Base-by-base conservation (phyloP, 2,329 filamentous ascomycete species). In the Monosporascus sp. region DNA sequence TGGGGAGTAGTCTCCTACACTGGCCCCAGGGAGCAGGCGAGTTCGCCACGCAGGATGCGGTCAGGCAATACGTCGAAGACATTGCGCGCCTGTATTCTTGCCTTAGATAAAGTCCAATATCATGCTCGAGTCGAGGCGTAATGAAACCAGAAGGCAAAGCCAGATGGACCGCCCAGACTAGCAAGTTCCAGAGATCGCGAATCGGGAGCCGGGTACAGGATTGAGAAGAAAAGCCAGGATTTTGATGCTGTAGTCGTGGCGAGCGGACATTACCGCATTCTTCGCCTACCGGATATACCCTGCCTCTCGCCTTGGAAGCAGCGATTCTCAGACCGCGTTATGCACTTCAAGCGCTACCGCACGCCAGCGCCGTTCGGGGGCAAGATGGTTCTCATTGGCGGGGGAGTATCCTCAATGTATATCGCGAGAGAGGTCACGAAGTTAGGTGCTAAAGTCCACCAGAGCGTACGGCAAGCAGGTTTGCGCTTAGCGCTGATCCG, bases 311-410 rank as follows among this genome's bases (percentile, higher is more conserved):
- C 73, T 17, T 88, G 81, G 81, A 81, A 86, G 61, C 50, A 67
- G 11, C 60, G 63, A 3, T 83, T 80, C 56, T 79, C 81, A 0
- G 73, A 72, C 0, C 62, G 71, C 4, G 76, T 89, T 20, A 76
- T 75, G 3, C 87, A 89, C 63, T 90, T 89, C 0, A 93, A 91
- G 65, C 80, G 80, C 56, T 94, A 90, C 62, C 80, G 88, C 8
- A 78, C 71, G 0, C 81, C 88, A 0, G 75, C 82, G 17, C 64
- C 73, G 1, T 91, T 84, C 61, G 65, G 65, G 3, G 76, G 73
- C 37, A 82, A 85, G 53, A 75, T 68, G 0, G 58, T 78, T 40
- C 67, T 80, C 19, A 72, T 79, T 6, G 84, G 84, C 47, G 82
- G 78, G n/a, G 66, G 73, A 1, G 70, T 73, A 1, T 78, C 74